Conservation (phyloP, 768 basidiomycete species). For the Strobilomyces confusus region DNA sequence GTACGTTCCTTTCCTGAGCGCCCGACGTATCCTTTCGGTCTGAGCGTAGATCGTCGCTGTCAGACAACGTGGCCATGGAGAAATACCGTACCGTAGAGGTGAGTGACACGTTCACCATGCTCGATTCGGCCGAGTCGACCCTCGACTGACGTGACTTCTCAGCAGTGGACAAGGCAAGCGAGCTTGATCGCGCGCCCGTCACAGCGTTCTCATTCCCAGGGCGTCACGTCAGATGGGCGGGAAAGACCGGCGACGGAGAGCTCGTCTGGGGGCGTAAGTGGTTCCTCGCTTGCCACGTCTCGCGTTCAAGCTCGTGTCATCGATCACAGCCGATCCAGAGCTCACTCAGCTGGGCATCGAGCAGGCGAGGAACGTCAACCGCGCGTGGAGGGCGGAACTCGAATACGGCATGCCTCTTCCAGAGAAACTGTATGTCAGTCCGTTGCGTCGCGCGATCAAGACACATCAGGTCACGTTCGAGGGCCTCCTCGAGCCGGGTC, state of each 20-base stretch:
- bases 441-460: slow-evolving; percentile 55
- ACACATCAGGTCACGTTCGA: slow-evolving; percentile 55
- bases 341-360: slow-evolving; percentile 53
- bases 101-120: slow-evolving; percentile 4
- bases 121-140: neutral
- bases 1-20: slow-evolving; percentile 38
- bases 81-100: slow-evolving; percentile 59
- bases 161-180: slow-evolving; percentile 65
- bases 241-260: slow-evolving; percentile 57
- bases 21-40: too few species aligned
- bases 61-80: slow-evolving; percentile 67
- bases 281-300: neutral
- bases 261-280: slow-evolving; percentile 72
- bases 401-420: slow-evolving; percentile 44
- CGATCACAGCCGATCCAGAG: slow-evolving; percentile 54
- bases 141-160: neutral
- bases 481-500: slow-evolving; percentile 31
- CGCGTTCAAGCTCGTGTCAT: neutral
- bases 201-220: neutral
- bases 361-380: slow-evolving; percentile 48
- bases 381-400: slow-evolving; percentile 49
- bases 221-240: slow-evolving; percentile 47
- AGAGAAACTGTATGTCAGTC: slow-evolving; percentile 56
- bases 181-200: slow-evolving; percentile 16
- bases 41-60: too few species aligned